phyloP scores from a whole-genome alignment of 1,284 basidiomycete species.

The Ceratobasidium sp. region DNA sequence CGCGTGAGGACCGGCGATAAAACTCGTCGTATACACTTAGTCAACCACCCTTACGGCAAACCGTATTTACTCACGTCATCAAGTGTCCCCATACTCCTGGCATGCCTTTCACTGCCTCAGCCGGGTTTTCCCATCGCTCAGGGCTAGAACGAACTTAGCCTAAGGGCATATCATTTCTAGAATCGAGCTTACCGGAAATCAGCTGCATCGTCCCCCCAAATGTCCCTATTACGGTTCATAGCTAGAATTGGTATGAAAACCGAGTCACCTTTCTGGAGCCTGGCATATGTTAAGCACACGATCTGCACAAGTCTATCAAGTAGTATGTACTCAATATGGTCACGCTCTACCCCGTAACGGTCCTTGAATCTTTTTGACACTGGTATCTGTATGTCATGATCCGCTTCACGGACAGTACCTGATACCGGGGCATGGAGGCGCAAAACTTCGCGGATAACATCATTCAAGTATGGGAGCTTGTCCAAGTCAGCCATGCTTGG shows the following conservation, averaged over 20 bases:
- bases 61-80: constrained; percentile 17
- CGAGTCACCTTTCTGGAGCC: constrained; percentile 26
- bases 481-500: constrained; percentile 39
- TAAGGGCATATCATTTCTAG: background rate
- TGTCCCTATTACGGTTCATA: constrained; percentile 35
- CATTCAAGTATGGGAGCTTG: constrained; percentile 39
- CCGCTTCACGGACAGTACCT: constrained; percentile 27
- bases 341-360: constrained; percentile 14
- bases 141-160: constrained; percentile 9
- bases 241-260: constrained; percentile 32
- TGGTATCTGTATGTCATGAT: constrained; percentile 37
- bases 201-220: constrained; percentile 41
- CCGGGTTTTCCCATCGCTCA: constrained; percentile 41
- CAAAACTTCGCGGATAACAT: constrained; percentile 38
- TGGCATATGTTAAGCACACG: background rate
- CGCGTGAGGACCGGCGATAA: background rate
- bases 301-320: background rate
- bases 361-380: constrained; percentile 29
- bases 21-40: background rate
- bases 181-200: constrained; percentile 39
- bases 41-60: constrained; percentile 35
- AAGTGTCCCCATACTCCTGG: constrained; percentile 34
- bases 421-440: constrained; percentile 30
- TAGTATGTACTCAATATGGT: constrained; percentile 28
- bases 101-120: constrained; percentile 35